Percentiles rank a stretch among this genome's conserved stretches.
Conservation (phyloP, 371 early-diverging fungal genomes). For the Lichtheimia corymbifera region DNA sequence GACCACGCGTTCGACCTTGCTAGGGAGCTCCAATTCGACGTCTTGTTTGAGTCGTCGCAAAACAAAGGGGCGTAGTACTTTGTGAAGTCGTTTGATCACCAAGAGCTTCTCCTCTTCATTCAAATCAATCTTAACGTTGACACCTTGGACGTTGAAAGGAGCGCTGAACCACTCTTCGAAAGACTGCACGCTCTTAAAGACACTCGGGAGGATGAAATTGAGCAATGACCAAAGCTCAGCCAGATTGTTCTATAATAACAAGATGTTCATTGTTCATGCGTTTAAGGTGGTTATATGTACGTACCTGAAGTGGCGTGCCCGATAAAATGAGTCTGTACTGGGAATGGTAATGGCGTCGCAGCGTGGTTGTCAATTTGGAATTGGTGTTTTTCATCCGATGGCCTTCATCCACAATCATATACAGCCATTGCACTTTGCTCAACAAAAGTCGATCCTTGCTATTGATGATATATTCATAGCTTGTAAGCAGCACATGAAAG, state of each 20-base stretch:
- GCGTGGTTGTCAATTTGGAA: constrained; percentile 81
- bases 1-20: constrained; percentile 97
- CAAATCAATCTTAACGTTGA: constrained; percentile 84
- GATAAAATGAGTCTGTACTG: constrained; percentile 96
- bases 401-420: constrained; percentile 98
- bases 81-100: constrained; percentile 96
- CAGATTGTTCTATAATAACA: constrained; percentile 89
- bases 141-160: constrained; percentile 86
- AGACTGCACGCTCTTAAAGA: constrained; percentile 92
- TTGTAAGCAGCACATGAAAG: constrained; percentile 96
- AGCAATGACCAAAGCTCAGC: constrained; percentile 98
- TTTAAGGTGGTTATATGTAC: background rate
- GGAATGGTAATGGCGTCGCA: constrained; percentile 83
- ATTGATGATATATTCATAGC: constrained; percentile 95
- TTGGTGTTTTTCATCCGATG: constrained; percentile 98
- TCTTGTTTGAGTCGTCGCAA: constrained; percentile 98
- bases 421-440: constrained; percentile 89
- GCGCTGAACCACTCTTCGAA: constrained; percentile 99
- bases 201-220: constrained; percentile 96
- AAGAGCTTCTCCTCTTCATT: constrained; percentile 98
- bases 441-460: constrained; percentile 80
- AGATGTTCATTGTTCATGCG: background rate
- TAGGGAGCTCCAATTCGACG: constrained; percentile 98
- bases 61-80: constrained; percentile 96
- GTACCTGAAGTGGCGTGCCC: constrained; percentile 98